Evolutionary conservation across 1,284 basidiomycete genomes (phyloP), one percentile per base, ranked within the genome.

Genomic region (Megacollybia platyphylla): DNA sequence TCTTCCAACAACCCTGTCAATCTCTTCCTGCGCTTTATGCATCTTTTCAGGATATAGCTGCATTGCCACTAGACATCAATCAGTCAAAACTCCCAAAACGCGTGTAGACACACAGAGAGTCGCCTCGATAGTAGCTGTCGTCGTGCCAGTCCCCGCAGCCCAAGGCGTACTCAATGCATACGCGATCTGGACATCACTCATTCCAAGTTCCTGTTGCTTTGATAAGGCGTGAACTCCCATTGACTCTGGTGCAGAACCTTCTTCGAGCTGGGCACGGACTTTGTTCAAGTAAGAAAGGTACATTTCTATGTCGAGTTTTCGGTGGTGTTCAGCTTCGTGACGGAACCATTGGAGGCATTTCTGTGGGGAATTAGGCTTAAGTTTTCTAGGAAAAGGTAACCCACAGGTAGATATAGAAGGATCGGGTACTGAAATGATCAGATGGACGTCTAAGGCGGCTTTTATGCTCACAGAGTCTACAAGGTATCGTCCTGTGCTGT

Each of bases 1-100:
- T 43, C 49, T 44, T 2, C 66, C 65, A 29, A 71, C 46, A 24
- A 67, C 62, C 7, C 52, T 49, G 45, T 73, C 69, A 1, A 73
- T 47, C 46, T 73, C 71, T 38, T 56, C 54, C 46, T 67, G 69
- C 11, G 67, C 71, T 49, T 61, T 66, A 11, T 45, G 47, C 49
- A 68, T 64, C 7, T 69, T 65, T 17, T 63, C 61, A 5, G 71
- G 70, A 47, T 70, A 50, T 18, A 66, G 51, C 11, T 68, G 52
- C 54, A 73, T 62, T 1, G 68, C 70, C n/a, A 73, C 20, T 24
- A 4, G 20, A 24, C 5, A 5, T 2, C 48, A 15, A 54, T 39
- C 9, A 49, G 44, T 7, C 49, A 34, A 4, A 48, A 49, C 54
- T 30, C 10, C 7, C 6, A 7, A 30, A 40, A 40, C 26, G 36